phyloP scores from a whole-genome alignment of 352 stramenopile species.

The Globisporangium paroecandrum region DNA sequence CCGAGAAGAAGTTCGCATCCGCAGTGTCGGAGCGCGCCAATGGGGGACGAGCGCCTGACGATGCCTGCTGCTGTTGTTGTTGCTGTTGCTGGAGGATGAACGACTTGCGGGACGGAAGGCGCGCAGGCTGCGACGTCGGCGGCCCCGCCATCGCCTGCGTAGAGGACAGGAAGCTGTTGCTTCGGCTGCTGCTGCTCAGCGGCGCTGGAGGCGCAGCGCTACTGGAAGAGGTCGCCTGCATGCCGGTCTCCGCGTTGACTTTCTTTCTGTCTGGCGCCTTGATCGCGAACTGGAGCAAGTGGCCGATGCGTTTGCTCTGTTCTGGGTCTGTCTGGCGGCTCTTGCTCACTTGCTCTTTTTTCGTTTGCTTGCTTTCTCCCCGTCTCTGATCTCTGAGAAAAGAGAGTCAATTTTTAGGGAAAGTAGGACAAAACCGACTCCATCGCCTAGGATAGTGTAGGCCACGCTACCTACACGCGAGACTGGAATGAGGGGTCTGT shows the following conservation, averaged over 20 bases:
- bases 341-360: slow-evolving; percentile 13
- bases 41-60: neutral
- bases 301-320: neutral
- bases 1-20: slow-evolving; percentile 30
- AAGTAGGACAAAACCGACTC: slow-evolving; percentile 3
- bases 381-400: neutral
- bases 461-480: neutral
- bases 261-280: slow-evolving; percentile 1
- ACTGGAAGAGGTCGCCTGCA: slow-evolving; percentile 4
- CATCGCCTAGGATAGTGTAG: neutral
- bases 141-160: slow-evolving; percentile 14
- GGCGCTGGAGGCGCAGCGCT: neutral
- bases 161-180: slow-evolving; percentile 19
- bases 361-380: neutral
- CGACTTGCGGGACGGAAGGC: slow-evolving; percentile 44
- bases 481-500: neutral
- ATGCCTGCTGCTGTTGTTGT: slow-evolving; percentile 17
- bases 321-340: slow-evolving; percentile 1
- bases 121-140: slow-evolving; percentile 20
- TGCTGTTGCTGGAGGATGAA: slow-evolving; percentile 46
- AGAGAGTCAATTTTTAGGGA: neutral
- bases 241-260: neutral
- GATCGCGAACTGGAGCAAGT: slow-evolving; percentile 3
- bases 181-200: slow-evolving; percentile 10
- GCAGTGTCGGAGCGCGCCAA: slow-evolving; percentile 42